Evolutionary conservation across 2,329 filamentous ascomycete species (phyloP).

Genomic region (Scleromitrula shiraiana): DNA sequence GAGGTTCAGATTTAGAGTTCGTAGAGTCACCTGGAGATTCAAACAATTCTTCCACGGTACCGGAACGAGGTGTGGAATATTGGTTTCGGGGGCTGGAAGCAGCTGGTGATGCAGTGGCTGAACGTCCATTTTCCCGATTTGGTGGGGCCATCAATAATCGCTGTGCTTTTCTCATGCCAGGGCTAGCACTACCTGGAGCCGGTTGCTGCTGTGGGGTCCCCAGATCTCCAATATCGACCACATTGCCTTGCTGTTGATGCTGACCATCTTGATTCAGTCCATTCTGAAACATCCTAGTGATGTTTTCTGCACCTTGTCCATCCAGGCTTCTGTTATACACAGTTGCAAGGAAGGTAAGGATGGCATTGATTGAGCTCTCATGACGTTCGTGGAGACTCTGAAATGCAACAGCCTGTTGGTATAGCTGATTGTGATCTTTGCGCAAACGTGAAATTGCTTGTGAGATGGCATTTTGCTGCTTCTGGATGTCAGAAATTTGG

Average conservation of each 20-base stretch:
- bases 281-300: slow-evolving; percentile 76
- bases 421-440: slow-evolving; percentile 79
- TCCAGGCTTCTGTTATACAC: slow-evolving; percentile 93
- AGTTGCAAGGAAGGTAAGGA: slow-evolving; percentile 90
- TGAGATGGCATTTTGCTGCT: slow-evolving; percentile 80
- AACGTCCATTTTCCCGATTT: not conserved
- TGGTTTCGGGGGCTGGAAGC: slow-evolving; percentile 24
- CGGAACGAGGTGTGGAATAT: slow-evolving; percentile 34
- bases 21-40: slow-evolving; percentile 42
- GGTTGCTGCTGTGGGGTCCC: slow-evolving; percentile 22
- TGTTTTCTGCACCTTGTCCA: slow-evolving; percentile 68
- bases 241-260: slow-evolving; percentile 42
- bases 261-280: slow-evolving; percentile 56
- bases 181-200: slow-evolving; percentile 22
- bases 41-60: slow-evolving; percentile 52
- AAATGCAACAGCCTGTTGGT: slow-evolving; percentile 80
- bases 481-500: slow-evolving; percentile 73
- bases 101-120: slow-evolving; percentile 18
- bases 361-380: slow-evolving; percentile 98
- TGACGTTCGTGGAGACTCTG: slow-evolving; percentile 92
- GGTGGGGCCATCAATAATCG: slow-evolving; percentile 29
- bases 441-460: slow-evolving; percentile 72
- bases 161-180: slow-evolving; percentile 23
- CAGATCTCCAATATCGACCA: slow-evolving; percentile 55
- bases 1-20: slow-evolving; percentile 48